Base-by-base conservation (phyloP, 345 rosid genomes). In the Diplotaxis tenuifolia region DNA sequence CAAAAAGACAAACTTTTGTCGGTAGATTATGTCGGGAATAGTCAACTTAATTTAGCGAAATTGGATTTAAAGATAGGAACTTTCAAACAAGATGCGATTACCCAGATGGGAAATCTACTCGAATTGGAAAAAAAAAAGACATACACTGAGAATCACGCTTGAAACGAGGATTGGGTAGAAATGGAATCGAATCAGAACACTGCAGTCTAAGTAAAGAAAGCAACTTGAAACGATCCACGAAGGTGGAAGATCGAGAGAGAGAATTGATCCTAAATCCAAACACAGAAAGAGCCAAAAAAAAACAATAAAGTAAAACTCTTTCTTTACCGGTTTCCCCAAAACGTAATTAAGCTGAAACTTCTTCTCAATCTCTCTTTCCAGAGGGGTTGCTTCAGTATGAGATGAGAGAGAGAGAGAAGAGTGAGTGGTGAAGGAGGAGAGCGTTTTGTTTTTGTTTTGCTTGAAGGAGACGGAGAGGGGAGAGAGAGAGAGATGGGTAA, bases 311-410 rank as follows among this genome's bases (percentile, higher is more conserved):
- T 19, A 21, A 20, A 3, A 21, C 16, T 9, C 14, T 18, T 22
- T 64, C 14, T 5, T 52, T 64, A 78, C 81, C 74, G 12, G 75
- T 45, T 32, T 67, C 16, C 32, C 15, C 0, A 18, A 61, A 67
- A 52, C 19, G 69, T 53, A 50, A 1, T 54, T 68, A 8, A 68
- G 60, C 54, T 68, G 47, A 14, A 21, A 57, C 18, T 61, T 50
- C 19, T 59, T 9, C 28, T 25, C 28, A 25, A 25, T 27, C 20
- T n/a, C 25, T 22, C 29, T 47, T n/a, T 29, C 25, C 21, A 45
- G 55, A 52, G 45, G 18, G 12, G 22, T 29, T 6, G 96, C 98
- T 49, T 90, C 50, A 79, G 85, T 93, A 38, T 14, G 16, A 40
- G 0, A 12, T 1, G 28, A 29, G 34, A 29, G 34, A 11, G 42